phyloP scores from a whole-genome alignment of 805 yeast species.

The Brettanomyces custersianus region DNA sequence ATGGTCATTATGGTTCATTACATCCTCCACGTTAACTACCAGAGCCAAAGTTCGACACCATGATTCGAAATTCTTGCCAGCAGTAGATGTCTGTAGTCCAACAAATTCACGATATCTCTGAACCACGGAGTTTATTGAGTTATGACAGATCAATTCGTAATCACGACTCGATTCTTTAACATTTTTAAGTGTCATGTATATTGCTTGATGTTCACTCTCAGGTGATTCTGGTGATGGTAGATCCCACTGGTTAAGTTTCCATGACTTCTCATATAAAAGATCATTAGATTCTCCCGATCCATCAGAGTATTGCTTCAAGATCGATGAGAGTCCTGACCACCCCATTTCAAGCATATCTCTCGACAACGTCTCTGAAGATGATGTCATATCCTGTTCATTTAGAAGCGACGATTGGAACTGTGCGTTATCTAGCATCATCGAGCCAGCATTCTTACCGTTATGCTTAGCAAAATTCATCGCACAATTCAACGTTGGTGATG shows the following conservation, averaged over 20 bases:
- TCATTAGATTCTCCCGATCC: slow-evolving; percentile 5
- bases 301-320: slow-evolving; percentile 18
- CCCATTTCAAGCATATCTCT: slow-evolving; percentile 42
- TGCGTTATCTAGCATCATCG: slow-evolving; percentile 48
- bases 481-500: slow-evolving; percentile 41
- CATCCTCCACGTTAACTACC: slow-evolving; percentile 15
- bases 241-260: slow-evolving; percentile 78
- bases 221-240: slow-evolving; percentile 39
- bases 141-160: no score
- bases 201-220: slow-evolving; percentile 31
- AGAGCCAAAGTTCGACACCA: slow-evolving; percentile 26
- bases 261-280: slow-evolving; percentile 49
- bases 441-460: slow-evolving; percentile 15
- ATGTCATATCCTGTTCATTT: not conserved
- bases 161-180: not conserved
- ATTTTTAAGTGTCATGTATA: slow-evolving; percentile 43
- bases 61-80: slow-evolving; percentile 9
- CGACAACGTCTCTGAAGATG: slow-evolving; percentile 16
- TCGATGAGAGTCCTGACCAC: slow-evolving; percentile 44
- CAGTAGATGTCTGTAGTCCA: not conserved
- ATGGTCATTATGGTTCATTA: slow-evolving; percentile 7
- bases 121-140: not conserved
- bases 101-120: not conserved
- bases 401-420: slow-evolving; percentile 36
- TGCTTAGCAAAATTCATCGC: slow-evolving; percentile 37